Evolutionary conservation across 108 stramenopile genomes (phyloP).

Genomic region (Bacterosira constricta): DNA sequence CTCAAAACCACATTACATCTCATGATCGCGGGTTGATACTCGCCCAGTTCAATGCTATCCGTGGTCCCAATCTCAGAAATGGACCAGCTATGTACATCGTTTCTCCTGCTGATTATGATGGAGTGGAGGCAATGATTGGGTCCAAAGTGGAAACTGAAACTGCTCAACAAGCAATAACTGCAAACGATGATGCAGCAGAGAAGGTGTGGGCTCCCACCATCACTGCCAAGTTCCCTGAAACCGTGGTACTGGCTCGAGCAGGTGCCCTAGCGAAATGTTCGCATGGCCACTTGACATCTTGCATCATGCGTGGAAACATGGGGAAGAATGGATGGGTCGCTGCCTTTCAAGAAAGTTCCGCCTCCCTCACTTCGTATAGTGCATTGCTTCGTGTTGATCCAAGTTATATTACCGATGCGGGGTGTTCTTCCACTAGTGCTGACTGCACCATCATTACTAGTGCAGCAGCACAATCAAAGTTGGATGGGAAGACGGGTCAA

Average conservation of each 20-base stretch:
- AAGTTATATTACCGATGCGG: conserved; percentile 60
- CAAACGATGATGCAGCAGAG: conserved; percentile 12
- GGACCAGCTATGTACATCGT: conserved; percentile 87
- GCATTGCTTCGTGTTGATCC: conserved; percentile 72
- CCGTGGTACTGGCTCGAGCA: conserved; percentile 67
- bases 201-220: conserved; percentile 58
- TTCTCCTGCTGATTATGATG: conserved; percentile 64
- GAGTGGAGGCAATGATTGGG: conserved; percentile 49
- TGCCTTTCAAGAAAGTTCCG: conserved; percentile 70
- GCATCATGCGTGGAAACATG: conserved; percentile 39
- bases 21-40: conserved; percentile 60
- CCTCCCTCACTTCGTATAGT: conserved; percentile 78
- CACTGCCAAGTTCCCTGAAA: conserved; percentile 63
- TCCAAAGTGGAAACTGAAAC: conserved; percentile 38
- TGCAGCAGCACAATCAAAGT: conserved; percentile 6
- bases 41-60: conserved; percentile 62
- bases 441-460: conserved; percentile 20
- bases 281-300: conserved; percentile 55
- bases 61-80: conserved; percentile 55
- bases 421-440: conserved; percentile 69
- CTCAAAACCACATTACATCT: conserved; percentile 67
- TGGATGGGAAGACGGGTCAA: too few relatives aligned
- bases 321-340: conserved; percentile 55
- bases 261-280: conserved; percentile 74
- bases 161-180: conserved; percentile 10